Conservation (phyloP, 2,329 filamentous ascomycete species). For the Talaromyces rugulosus region DNA sequence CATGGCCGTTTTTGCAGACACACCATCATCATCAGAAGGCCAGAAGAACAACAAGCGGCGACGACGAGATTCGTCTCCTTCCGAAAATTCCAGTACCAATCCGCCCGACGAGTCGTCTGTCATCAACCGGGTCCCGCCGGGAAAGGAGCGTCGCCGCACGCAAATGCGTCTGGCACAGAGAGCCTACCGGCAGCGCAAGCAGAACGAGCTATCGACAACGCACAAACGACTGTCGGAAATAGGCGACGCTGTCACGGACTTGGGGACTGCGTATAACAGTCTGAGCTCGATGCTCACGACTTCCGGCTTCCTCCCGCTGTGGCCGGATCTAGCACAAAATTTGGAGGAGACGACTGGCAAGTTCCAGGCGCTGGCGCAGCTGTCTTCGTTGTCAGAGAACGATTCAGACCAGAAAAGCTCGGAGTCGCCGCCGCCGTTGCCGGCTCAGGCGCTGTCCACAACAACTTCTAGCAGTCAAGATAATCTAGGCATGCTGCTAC, state of each 20-base stretch:
- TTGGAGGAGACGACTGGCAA: conserved; percentile 1
- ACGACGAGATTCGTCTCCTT: not conserved
- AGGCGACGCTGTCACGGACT: not conserved
- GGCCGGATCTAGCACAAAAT: not conserved
- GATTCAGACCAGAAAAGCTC: not conserved
- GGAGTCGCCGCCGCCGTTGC: not conserved
- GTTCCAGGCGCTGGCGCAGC: conserved; percentile 1
- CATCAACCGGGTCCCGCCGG: conserved; percentile 3
- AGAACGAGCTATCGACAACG: conserved; percentile 16
- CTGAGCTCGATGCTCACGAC: not conserved
- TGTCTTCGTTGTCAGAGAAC: not conserved
- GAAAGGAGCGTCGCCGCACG: conserved; percentile 12
- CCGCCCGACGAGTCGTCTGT: not conserved
- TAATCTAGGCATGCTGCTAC: not conserved
- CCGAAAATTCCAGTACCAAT: not conserved
- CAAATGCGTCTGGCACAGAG: conserved; percentile 19
- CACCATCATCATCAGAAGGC: too few species aligned
- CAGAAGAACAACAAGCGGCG: not conserved
- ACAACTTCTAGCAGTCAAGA: not conserved
- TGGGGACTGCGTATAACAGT: conserved; percentile 3
- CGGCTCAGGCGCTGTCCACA: not conserved
- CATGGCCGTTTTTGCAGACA: not conserved
- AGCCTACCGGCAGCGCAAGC: conserved; percentile 20
- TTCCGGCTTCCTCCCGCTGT: not conserved
- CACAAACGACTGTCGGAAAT: conserved; percentile 4